Conservation (phyloP, 1,284 basidiomycete species). For the Apiotrichum porosum region DNA sequence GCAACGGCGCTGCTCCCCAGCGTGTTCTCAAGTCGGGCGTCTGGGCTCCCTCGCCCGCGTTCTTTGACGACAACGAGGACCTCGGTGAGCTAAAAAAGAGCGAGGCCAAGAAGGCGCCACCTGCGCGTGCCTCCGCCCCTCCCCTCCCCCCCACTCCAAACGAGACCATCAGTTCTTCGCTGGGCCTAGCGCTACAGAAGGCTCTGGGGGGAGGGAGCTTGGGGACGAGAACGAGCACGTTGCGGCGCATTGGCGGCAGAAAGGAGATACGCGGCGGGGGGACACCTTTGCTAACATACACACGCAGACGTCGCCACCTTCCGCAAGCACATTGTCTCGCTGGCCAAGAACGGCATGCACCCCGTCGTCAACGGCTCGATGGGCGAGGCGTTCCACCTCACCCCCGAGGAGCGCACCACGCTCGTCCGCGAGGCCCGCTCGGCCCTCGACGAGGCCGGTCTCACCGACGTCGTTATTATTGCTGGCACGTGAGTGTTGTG, state of each 20-base stretch:
- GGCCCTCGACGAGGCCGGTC: conserved; percentile 64
- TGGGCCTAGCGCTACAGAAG: too few species aligned
- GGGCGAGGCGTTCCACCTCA: conserved; percentile 66
- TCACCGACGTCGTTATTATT: conserved; percentile 63
- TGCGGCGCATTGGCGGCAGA: too few species aligned
- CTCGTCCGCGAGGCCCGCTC: conserved; percentile 68
- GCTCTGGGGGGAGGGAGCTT: too few species aligned
- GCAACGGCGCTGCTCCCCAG: conserved; percentile 13
- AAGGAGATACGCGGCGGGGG: too few species aligned
- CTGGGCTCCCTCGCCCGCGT: conserved; percentile 79
- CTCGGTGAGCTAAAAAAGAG: conserved; percentile 57
- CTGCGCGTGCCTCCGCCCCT: conserved; percentile 46
- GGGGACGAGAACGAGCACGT: too few species aligned
- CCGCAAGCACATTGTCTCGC: conserved; percentile 64
- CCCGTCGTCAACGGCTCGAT: conserved; percentile 67
- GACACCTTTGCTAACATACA: too few species aligned
- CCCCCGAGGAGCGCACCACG: conserved; percentile 62
- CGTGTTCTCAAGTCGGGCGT: conserved; percentile 70
- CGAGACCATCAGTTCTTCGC: neutral
- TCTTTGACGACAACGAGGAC: conserved; percentile 75
- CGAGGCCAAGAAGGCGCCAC: neutral
- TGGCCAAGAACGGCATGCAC: conserved; percentile 66
- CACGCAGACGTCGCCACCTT: conserved; percentile 74
- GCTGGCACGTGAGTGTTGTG: conserved; percentile 59
- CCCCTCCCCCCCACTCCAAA: conserved; percentile 56